Percentiles rank a stretch among this genome's conserved stretches.
These are phyloP conservation scores for Corchorus capsularis DNA, from an alignment of 345 rosid genomes.

Conservation along the genomic window DNA sequence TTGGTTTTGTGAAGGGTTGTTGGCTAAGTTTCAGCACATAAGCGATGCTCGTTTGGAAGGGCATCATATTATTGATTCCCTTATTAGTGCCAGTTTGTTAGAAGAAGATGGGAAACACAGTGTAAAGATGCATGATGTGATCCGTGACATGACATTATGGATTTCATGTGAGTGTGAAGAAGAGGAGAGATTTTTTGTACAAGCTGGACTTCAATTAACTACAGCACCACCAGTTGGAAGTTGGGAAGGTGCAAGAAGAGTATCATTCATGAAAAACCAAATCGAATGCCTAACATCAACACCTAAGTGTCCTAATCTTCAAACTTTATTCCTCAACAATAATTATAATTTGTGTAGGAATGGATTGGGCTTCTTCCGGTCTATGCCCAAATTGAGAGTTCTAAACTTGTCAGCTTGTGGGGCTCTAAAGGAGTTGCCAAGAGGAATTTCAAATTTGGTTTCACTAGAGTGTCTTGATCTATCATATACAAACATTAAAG, in stretches of 20 bases:
- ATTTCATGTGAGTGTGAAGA: neutral
- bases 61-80: conserved; percentile 27
- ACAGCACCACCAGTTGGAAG: neutral
- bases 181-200: neutral
- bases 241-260: neutral
- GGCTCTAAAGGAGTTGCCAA: neutral
- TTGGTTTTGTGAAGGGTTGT: conserved; percentile 29
- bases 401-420: neutral
- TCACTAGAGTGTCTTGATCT: no score
- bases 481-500: neutral
- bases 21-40: conserved; percentile 12
- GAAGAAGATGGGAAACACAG: neutral
- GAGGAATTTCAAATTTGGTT: no score
- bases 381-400: neutral
- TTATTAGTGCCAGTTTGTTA: conserved; percentile 27
- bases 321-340: neutral
- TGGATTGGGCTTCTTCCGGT: neutral
- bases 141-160: neutral
- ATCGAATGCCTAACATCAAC: neutral
- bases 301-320: neutral
- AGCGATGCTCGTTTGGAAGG: conserved; percentile 20
- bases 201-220: neutral
- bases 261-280: neutral
- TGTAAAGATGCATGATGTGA: conserved; percentile 44
- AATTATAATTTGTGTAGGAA: neutral